Conservation (phyloP, 169 alveolate genomes). For the Plasmodium adleri region DNA sequence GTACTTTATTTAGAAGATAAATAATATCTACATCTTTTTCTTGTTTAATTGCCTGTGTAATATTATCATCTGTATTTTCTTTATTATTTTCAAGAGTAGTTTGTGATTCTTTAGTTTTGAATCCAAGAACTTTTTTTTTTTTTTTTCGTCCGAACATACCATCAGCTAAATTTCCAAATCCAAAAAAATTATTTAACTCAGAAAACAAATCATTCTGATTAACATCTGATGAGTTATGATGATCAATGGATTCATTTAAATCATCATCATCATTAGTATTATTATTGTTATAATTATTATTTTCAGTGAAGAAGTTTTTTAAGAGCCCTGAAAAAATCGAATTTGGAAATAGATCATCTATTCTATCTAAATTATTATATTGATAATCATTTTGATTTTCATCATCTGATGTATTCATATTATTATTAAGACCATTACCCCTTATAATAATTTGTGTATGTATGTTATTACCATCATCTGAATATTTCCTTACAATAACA, state of each 20-base stretch:
- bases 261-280: not conserved
- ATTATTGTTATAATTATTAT: slow-evolving; percentile 1
- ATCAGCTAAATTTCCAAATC: slow-evolving; percentile 65
- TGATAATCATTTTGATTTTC: slow-evolving; percentile 4
- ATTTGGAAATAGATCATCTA: slow-evolving; percentile 71
- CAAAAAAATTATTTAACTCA: slow-evolving; percentile 68
- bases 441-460: slow-evolving; percentile 75
- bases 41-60: slow-evolving; percentile 54
- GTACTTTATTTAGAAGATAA: slow-evolving; percentile 50
- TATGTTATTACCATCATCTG: slow-evolving; percentile 62
- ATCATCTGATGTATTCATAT: not conserved
- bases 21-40: slow-evolving; percentile 73
- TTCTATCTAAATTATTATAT: not conserved
- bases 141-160: slow-evolving; percentile 33
- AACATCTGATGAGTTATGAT: not conserved
- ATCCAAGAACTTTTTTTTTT: slow-evolving; percentile 70
- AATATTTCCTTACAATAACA: slow-evolving; percentile 41
- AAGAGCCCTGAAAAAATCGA: slow-evolving; percentile 56
- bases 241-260: too few relatives aligned
- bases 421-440: slow-evolving; percentile 23
- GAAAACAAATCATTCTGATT: slow-evolving; percentile 46
- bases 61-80: slow-evolving; percentile 1
- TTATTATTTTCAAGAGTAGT: not conserved
- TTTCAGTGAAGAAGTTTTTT: slow-evolving; percentile 57
- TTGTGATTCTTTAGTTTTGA: slow-evolving; percentile 52